Percentiles rank a stretch among this genome's conserved stretches.
Evolutionary conservation across 2,329 filamentous ascomycete species (phyloP).

Genomic region (Alternaria infectoria): DNA sequence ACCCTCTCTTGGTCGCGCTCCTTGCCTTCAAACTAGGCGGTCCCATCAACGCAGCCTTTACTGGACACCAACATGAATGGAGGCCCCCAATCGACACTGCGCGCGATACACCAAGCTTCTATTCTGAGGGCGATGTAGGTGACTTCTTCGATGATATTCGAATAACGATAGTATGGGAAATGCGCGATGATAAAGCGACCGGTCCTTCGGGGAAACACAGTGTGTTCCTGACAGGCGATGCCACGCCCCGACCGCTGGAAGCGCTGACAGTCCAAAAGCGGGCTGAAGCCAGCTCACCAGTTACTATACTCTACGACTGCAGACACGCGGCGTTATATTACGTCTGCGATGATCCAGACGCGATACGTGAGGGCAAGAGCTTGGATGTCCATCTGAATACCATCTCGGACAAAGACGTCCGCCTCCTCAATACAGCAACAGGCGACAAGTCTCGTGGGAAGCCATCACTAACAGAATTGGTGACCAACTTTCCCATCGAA

Average conservation of each 20-base stretch:
- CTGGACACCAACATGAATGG: constrained; percentile 14
- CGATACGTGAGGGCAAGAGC: constrained; percentile 9
- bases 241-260: neutral
- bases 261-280: neutral
- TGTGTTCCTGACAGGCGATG: constrained; percentile 12
- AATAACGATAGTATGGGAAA: constrained; percentile 18
- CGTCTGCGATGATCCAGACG: constrained; percentile 9
- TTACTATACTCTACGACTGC: constrained; percentile 16
- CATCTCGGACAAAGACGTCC: neutral
- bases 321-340: constrained; percentile 16
- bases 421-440: neutral
- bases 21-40: constrained; percentile 19
- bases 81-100: neutral
- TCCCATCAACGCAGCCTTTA: constrained; percentile 18
- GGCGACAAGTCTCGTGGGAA: neutral
- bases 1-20: constrained; percentile 16
- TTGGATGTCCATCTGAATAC: constrained; percentile 18
- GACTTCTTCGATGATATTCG: constrained; percentile 13
- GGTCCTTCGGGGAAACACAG: constrained; percentile 9
- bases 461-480: neutral
- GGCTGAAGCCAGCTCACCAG: neutral
- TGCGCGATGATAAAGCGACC: neutral
- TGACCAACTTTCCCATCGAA: neutral
- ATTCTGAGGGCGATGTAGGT: constrained; percentile 14
- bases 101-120: neutral